Percentiles rank a stretch among this genome's conserved stretches.
phyloP scores from a whole-genome alignment of 192 early-diverging fungal species.

The Rhizoclosmatium sp. region DNA sequence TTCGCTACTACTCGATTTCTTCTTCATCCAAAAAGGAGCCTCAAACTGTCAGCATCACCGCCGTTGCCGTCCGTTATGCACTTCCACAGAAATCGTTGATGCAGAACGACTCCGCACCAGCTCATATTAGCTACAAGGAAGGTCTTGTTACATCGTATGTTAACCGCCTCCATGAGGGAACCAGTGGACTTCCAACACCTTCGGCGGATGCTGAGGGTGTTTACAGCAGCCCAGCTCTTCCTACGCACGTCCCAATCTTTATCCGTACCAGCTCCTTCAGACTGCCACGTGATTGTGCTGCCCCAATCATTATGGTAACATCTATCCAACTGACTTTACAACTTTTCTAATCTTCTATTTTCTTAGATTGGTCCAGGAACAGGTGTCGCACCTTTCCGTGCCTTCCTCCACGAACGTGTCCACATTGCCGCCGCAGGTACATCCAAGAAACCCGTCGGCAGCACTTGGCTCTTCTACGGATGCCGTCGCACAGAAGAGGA shows the following conservation, averaged over 20 bases:
- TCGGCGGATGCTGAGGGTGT: slow-evolving; percentile 32
- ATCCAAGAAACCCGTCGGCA: slow-evolving; percentile 72
- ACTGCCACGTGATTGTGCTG: slow-evolving; percentile 78
- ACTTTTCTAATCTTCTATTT: background rate
- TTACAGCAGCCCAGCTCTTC: slow-evolving; percentile 33
- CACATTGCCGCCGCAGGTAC: slow-evolving; percentile 56
- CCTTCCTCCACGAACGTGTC: slow-evolving; percentile 91
- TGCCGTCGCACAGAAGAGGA: slow-evolving; percentile 89
- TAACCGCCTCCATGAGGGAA: slow-evolving; percentile 67
- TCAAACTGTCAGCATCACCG: slow-evolving; percentile 82
- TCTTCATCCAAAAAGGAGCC: slow-evolving; percentile 83
- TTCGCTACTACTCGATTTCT: slow-evolving; percentile 98
- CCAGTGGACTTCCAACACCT: background rate
- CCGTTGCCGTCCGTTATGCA: slow-evolving; percentile 87
- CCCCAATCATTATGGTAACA: slow-evolving; percentile 87
- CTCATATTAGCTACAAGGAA: slow-evolving; percentile 48
- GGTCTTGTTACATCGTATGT: slow-evolving; percentile 93
- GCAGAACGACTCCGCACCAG: slow-evolving; percentile 8
- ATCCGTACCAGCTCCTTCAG: slow-evolving; percentile 91
- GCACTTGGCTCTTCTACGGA: slow-evolving; percentile 93
- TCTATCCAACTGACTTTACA: background rate
- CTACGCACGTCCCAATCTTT: slow-evolving; percentile 79
- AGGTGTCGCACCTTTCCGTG: slow-evolving; percentile 98
- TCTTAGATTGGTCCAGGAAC: slow-evolving; percentile 90
- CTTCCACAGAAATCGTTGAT: slow-evolving; percentile 40